Percentiles rank a stretch among this genome's conserved stretches.
Conservation (phyloP, 2,329 filamentous ascomycete species). For the Clarireedia sp. region DNA sequence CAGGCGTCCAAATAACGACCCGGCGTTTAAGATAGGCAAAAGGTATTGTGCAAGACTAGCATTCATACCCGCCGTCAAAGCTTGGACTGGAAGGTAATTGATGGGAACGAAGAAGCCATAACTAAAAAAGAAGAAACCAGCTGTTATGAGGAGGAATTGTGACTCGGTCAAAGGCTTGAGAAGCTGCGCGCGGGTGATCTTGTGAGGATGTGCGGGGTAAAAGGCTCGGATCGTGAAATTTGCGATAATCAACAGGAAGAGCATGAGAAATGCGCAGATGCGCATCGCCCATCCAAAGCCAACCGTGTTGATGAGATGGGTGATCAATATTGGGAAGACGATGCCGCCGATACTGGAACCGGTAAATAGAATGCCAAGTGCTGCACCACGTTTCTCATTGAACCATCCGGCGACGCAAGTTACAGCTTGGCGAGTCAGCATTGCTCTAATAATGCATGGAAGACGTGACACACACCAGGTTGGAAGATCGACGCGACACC, state of each 20-base stretch:
- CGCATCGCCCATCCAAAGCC: constrained; percentile 1
- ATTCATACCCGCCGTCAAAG: neutral
- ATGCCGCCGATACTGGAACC: neutral
- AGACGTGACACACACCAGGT: neutral
- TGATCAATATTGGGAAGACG: neutral
- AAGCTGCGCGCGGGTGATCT: neutral
- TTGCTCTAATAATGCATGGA: neutral
- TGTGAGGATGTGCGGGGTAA: neutral
- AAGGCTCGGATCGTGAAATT: neutral
- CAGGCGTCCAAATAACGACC: constrained; percentile 25
- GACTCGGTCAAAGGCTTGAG: neutral
- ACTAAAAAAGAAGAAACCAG: neutral
- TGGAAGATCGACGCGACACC: neutral
- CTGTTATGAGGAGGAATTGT: neutral
- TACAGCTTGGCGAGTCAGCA: neutral
- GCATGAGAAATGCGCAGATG: neutral
- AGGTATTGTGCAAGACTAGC: constrained; percentile 38
- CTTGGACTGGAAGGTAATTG: neutral
- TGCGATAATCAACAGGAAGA: neutral
- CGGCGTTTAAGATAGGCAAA: constrained; percentile 43
- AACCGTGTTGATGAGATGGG: neutral
- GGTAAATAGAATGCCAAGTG: neutral
- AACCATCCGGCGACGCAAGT: neutral
- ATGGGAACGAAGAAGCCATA: neutral
- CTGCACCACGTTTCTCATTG: neutral